Evolutionary conservation across 2,329 filamentous ascomycete species (phyloP).

Genomic region (Ceratocystis huliohia): DNA sequence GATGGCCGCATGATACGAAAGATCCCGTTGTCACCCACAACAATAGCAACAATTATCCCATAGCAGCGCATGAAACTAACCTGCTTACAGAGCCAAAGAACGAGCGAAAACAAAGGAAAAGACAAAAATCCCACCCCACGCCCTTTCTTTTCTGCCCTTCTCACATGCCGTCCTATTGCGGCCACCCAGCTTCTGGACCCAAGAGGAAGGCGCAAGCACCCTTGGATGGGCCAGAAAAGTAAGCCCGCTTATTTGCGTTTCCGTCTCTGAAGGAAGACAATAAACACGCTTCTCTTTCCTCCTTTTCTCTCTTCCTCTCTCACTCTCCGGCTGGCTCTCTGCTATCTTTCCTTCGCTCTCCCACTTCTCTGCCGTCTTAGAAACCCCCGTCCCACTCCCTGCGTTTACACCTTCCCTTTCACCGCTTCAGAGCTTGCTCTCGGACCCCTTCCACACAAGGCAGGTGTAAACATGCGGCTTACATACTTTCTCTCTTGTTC

Average conservation of each 20-base stretch:
- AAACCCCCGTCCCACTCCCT: neutral
- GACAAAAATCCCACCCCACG: neutral
- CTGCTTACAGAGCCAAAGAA: too few species aligned
- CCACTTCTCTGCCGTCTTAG: neutral
- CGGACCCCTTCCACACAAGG: neutral
- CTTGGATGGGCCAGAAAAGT: neutral
- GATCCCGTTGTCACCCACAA: neutral
- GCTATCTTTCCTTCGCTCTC: neutral
- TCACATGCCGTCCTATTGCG: neutral
- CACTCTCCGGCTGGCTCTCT: neutral
- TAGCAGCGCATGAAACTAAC: neutral
- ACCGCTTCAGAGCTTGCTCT: neutral
- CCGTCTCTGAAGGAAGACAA: neutral
- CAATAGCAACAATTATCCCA: neutral
- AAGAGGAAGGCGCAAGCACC: constrained; percentile 17
- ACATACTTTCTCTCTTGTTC: neutral
- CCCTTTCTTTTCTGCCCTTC: neutral
- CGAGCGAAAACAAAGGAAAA: neutral
- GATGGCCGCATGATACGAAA: neutral
- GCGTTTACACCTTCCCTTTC: constrained; percentile 16
- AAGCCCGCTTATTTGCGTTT: neutral
- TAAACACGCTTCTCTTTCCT: neutral
- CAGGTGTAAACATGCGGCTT: neutral
- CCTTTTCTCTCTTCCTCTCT: neutral
- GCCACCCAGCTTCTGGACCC: neutral